Evolutionary conservation across 352 stramenopile genomes (phyloP), one percentile per base, ranked within the genome.

Genomic region (Globisporangium splendens): DNA sequence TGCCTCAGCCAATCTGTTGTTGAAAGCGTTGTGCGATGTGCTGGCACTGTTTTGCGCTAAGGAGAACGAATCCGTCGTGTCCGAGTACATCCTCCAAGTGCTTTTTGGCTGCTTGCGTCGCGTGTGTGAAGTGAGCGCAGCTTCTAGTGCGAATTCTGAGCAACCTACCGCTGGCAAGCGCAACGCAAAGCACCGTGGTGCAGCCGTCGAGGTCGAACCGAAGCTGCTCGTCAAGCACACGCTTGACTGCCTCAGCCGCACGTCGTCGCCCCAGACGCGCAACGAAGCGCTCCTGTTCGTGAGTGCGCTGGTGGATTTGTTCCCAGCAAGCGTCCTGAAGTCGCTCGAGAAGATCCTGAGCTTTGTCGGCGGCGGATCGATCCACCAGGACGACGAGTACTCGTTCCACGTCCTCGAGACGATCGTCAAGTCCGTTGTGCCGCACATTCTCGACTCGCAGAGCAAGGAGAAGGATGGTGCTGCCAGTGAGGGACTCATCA

Each of bases 351-450:
- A 86, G 49, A 89, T 95, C 43, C 46, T 95, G 44, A 73, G 69
- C 35, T 90, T 91, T 42, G 61, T 91, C 10, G 76, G 74, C 49
- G 65, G 60, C 14, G 73, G 76, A 0, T 78, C 70, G 2, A 86
- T 91, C 52, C 78, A 79, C 44, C 74, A 90, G 31, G 76, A 93
- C 14, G 86, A 95, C 50, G 86, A 89, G 41, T 93, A 95, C 69
- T 92, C 86, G 50, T 94, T 93, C 62, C 76, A 93, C 44, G 84
- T 95, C 38, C 68, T 95, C n/a, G 80, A 93, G 54, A 91, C 83
- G 8, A 93, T 95, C 41, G 77, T 93, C 50, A 81, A 86, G 63
- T 68, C 81, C 7, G 83, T 91, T 13, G 84, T 93, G 46, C 84
- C 83, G 1, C 82, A 95, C 63, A 85, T 95, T n/a, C 43, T 88